Base-by-base conservation (phyloP, 805 yeast species). In the Zygosaccharomyces lentus region DNA sequence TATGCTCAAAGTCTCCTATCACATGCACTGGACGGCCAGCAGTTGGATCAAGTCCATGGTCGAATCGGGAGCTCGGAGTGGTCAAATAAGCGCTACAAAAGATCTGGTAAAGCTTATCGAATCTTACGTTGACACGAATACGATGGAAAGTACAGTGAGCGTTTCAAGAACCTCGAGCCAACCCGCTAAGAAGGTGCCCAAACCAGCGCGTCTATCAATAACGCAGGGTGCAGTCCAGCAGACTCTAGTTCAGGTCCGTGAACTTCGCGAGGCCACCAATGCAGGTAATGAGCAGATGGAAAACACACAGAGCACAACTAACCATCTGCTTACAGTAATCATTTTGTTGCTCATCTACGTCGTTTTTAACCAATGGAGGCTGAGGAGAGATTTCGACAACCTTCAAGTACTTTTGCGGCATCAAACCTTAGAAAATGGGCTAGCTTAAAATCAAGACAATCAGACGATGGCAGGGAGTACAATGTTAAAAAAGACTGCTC, bases 11-110 rank as follows among this genome's bases (percentile, higher is more conserved):
- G 66, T 85, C n/a, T 76, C 89, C n/a, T 86, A 77, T 62, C 78
- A 79, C 70, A 76, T 91, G 34, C 83, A 85, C 37, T 93, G 99
- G 99, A 78, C 84, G 0, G 96, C 93, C 2, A 76, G 84, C 43
- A 84, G 96, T 49, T 93, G 97, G 97, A 78, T 93, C 58, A 90
- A 88, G 62, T 76, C 85, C 10, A 81, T 95, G 45, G 84, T 93
- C 51, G 98, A 93, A 61, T 83, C 81, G 51, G 90, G 90, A 46
- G 82, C 96, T 10, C 69, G 74, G 37, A 78, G 81, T 27, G 99
- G 99, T 0, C 97, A 89, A 63, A 70, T 74, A 37, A 74, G 78
- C 4, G 82, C 81, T 2, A 77, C 85, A 9, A 73, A 71, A 41
- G 76, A 72, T 9, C 65, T 85, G 44, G 45, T 65, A 1, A 52